phyloP scores from a whole-genome alignment of 768 basidiomycete species.

The Boletus sensibilis region DNA sequence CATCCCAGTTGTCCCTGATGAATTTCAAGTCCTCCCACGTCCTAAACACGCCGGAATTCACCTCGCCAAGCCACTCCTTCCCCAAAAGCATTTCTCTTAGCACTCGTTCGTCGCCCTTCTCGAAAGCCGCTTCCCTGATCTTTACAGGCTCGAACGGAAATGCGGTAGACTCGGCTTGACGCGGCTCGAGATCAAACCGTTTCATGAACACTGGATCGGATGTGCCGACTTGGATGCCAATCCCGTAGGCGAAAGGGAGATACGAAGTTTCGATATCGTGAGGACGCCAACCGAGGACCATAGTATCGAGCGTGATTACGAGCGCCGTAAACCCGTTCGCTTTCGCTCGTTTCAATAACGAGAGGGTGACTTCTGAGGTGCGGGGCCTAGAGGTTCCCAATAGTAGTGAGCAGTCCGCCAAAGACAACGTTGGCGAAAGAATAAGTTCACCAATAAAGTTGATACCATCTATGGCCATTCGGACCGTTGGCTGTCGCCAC shows the following conservation, averaged over 20 bases:
- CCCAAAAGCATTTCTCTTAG: slow-evolving; percentile 46
- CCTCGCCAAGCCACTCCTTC: slow-evolving; percentile 59
- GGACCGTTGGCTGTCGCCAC: slow-evolving; percentile 70
- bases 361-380: slow-evolving; percentile 57
- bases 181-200: slow-evolving; percentile 45
- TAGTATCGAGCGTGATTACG: slow-evolving; percentile 79
- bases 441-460: slow-evolving; percentile 66
- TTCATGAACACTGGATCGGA: slow-evolving; percentile 82
- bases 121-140: slow-evolving; percentile 39
- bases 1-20: slow-evolving; percentile 72
- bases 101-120: slow-evolving; percentile 48
- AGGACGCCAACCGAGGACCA: slow-evolving; percentile 71
- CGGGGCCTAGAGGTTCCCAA: slow-evolving; percentile 49
- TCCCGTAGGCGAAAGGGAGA: slow-evolving; percentile 64
- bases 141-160: slow-evolving; percentile 62
- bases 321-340: slow-evolving; percentile 64
- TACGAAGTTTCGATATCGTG: slow-evolving; percentile 66
- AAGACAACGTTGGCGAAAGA: neutral
- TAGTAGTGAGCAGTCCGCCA: neutral
- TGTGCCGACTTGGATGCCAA: slow-evolving; percentile 63
- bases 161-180: slow-evolving; percentile 35
- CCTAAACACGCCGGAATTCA: slow-evolving; percentile 59
- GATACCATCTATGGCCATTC: slow-evolving; percentile 70
- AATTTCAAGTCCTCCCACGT: slow-evolving; percentile 73
- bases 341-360: slow-evolving; percentile 65